These are phyloP conservation scores for Hyaloscypha bicolor DNA, from an alignment of 495 filamentous ascomycete genomes.

Conservation along the genomic window DNA sequence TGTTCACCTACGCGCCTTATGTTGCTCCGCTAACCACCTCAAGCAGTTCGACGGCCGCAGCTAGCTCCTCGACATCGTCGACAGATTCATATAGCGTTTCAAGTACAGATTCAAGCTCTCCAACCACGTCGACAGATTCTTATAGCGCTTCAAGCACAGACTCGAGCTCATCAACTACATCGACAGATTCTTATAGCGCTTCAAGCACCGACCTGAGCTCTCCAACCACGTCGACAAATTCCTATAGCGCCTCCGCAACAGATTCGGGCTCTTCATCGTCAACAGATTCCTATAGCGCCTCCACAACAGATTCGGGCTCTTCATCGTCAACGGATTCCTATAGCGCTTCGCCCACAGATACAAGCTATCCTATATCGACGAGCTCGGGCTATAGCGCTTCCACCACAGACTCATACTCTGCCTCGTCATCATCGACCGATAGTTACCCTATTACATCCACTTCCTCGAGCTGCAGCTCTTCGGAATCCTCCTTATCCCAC, in stretches of 20 bases:
- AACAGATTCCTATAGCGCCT: no score
- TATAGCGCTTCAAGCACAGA: background rate
- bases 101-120: background rate
- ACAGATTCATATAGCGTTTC: background rate
- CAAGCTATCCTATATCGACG: no score
- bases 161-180: background rate
- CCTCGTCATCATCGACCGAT: no score
- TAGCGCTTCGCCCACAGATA: no score
- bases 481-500: background rate
- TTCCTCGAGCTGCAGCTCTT: background rate
- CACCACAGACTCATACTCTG: no score
- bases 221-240: no score
- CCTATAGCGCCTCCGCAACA: no score
- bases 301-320: no score
- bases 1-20: background rate
- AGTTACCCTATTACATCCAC: background rate
- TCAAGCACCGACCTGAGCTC: background rate
- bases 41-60: slow-evolving; percentile 1
- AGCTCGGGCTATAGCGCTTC: no score
- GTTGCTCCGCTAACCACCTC: background rate
- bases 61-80: background rate
- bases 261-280: no score
- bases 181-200: background rate
- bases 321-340: no score
- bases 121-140: background rate